Percentiles rank a stretch among this genome's conserved stretches.
phyloP scores from a whole-genome alignment of 768 basidiomycete genomes.

The Pleurotus platypus region DNA sequence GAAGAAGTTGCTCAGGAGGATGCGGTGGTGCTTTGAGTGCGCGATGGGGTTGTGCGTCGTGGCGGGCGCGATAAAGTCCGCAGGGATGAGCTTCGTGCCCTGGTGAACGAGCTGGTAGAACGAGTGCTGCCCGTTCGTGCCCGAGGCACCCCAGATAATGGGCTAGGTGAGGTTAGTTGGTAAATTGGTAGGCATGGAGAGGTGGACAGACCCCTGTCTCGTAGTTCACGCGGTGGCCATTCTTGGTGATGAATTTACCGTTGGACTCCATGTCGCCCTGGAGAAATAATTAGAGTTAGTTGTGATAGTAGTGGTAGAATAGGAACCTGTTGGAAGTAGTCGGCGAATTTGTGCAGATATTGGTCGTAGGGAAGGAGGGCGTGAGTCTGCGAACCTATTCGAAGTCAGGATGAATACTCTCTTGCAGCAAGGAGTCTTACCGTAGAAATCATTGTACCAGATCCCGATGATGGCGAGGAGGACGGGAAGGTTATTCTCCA shows the following conservation, averaged over 20 bases:
- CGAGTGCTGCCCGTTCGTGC: conserved; percentile 98
- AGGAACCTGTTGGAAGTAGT: conserved; percentile 95
- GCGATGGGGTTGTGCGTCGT: conserved; percentile 88
- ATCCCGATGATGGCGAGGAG: conserved; percentile 86
- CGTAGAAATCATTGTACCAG: conserved; percentile 99
- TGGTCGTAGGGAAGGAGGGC: conserved; percentile 97
- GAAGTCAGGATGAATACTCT: not conserved
- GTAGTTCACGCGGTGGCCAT: conserved; percentile 89
- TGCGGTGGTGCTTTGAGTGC: conserved; percentile 91
- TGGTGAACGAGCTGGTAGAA: conserved; percentile 98
- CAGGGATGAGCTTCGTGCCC: conserved; percentile 88
- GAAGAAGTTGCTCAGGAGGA: conserved; percentile 96
- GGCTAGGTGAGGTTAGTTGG: conserved; percentile 46
- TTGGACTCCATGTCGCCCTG: conserved; percentile 99
- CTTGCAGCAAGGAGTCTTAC: conserved; percentile 21
- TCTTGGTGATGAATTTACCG: conserved; percentile 95
- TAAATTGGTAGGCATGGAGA: not conserved
- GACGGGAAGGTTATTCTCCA: conserved; percentile 91
- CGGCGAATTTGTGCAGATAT: conserved; percentile 98
- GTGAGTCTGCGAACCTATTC: conserved; percentile 84
- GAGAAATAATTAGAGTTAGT: not conserved
- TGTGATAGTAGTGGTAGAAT: not conserved
- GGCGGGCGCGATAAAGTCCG: conserved; percentile 89
- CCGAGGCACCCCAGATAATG: conserved; percentile 98
- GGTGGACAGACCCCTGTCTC: conserved; percentile 80